Base-by-base conservation (phyloP, 371 early-diverging fungal species). In the Circinella umbellata region DNA sequence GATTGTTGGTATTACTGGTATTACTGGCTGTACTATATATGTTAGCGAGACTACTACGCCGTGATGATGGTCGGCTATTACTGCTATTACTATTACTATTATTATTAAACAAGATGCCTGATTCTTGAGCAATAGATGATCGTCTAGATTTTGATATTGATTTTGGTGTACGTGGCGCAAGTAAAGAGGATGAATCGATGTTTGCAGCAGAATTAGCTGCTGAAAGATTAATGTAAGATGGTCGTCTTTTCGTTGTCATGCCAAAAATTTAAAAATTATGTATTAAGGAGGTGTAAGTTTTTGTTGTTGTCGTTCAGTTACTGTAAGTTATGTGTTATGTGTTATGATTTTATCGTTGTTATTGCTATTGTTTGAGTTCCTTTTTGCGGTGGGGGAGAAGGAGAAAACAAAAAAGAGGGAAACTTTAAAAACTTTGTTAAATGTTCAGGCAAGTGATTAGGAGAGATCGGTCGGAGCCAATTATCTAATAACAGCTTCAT, bases 81-180 rank as follows among this genome's bases (percentile, higher is more conserved):
- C 59, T 35, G 49, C 13, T 51, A 27, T 34, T 55, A 55, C n/a
- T 38, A 48, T 36, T 35, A 48, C 35, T 53, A 42, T 42, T 42
- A 42, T 42, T 42, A 11, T 42, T 42, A 42, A 42, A 42, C 6
- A 3, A 42, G 42, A 11, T 42, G 42, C 67, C 69, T 61, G 71
- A 71, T 36, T 77, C 77, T 4, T 76, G 73, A 6, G 72, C 78
- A 46, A 80, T 54, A 1, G 81, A 80, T 10, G 79, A 76, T 37
- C 78, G 71, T 67, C 79, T 65, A 15, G 80, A 69, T 67, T 81
- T 81, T 18, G 69, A 55, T 48, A 81, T 81, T 10, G 75, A 73
- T 57, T 71, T 65, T 7, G 81, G 79, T 15, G 81, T 78, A 48
- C 81, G 75, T 27, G 81, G 78, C 10, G 76, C 74, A 9, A 76